Conservation (phyloP, 2,329 filamentous ascomycete genomes). For the Aspergillus flavus region DNA sequence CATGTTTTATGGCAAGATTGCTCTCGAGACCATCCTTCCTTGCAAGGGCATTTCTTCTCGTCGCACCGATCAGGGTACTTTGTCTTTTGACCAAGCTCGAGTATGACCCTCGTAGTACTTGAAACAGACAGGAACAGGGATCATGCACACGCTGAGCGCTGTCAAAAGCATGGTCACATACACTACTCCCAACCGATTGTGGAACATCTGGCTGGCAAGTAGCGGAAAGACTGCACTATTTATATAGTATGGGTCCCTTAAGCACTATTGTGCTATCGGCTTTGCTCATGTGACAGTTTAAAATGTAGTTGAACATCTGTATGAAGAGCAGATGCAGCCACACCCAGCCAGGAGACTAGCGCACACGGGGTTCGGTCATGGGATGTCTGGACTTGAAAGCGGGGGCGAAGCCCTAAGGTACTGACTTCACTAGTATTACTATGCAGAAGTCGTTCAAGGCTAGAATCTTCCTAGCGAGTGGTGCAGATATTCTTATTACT, state of each 20-base stretch:
- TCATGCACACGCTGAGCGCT: not conserved
- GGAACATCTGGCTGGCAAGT: constrained; percentile 1
- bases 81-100: not conserved
- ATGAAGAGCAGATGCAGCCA: too few relatives aligned
- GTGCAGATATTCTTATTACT: too few relatives aligned
- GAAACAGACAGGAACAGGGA: constrained; percentile 6
- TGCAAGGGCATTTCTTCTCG: too few relatives aligned
- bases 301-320: too few relatives aligned
- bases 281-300: too few relatives aligned
- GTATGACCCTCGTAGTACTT: not conserved
- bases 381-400: not conserved
- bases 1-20: not conserved
- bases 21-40: too few relatives aligned
- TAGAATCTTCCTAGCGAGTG: too few relatives aligned
- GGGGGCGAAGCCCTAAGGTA: too few relatives aligned
- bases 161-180: not conserved
- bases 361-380: not conserved
- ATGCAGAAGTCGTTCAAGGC: too few relatives aligned
- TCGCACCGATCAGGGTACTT: not conserved
- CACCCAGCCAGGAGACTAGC: too few relatives aligned
- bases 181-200: not conserved
- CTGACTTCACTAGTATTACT: too few relatives aligned
- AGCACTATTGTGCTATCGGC: too few relatives aligned
- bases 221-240: not conserved
- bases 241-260: not conserved